Evolutionary conservation across 805 yeast species (phyloP), one percentile per base, ranked within the genome.

Genomic region (Wickerhamomyces queroliae): DNA sequence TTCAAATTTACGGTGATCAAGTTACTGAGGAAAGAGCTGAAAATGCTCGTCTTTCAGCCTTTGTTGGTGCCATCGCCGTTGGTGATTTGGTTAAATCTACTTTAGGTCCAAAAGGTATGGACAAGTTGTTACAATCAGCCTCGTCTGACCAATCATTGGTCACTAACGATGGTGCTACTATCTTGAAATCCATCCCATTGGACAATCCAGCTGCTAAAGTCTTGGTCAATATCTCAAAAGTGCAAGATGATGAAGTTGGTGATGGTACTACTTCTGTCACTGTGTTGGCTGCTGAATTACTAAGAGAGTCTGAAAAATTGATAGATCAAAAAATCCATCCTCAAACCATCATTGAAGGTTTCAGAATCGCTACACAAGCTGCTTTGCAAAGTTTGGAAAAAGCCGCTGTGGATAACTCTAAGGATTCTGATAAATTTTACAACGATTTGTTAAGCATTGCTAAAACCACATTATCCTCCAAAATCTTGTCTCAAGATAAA

Each of bases 61-160:
- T 93, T 63, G 95, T 93, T 10, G 99, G 99, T 36, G 99, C 99
- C 49, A 91, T 93, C 59, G 99, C 99, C 30, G 99, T 93, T 26
- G 99, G 99, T 38, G 99, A 93, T 63, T 73, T 93, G 45, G 99
- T 91, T 34, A 91, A 91, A 63, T 77, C 88, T 23, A 83, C 99
- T 3, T 69, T 93, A 48, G 99, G 99, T 13, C 99, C 99, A 46
- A 91, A 93, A 59, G 99, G 99, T 47, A 91, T 93, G 98, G 99
- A 93, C 63, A 93, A 93, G 62, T 69, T 93, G 47, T 69, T 93
- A 46, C 96, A 88, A 56, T 81, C 95, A 48, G 85, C 96, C 16
- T 74, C 89, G 5, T 77, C 93, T 32, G 87, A 86, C 35, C 72
- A 71, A 40, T 72, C 93, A 3, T 57, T 90, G 56, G 90, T 93